Percentiles rank a stretch among this genome's conserved stretches.
These are phyloP conservation scores for Epithele typhae DNA, from an alignment of 768 basidiomycete genomes.

Conservation along the genomic window DNA sequence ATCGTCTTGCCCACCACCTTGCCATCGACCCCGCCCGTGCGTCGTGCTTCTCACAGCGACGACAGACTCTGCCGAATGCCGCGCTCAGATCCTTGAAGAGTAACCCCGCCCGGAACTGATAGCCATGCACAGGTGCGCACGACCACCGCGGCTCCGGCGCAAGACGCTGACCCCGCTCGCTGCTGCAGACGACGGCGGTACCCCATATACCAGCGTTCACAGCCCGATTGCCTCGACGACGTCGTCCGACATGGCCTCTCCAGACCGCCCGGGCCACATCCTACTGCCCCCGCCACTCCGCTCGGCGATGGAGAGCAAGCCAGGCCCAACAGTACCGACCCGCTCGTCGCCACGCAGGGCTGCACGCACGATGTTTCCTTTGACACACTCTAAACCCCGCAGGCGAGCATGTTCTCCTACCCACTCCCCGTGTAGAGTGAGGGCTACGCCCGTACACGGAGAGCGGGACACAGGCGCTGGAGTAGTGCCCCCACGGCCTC, in stretches of 20 bases:
- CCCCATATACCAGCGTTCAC: too few species aligned
- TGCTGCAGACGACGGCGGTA: too few species aligned
- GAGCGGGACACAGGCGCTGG: slow-evolving; percentile 81
- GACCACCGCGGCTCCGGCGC: too few species aligned
- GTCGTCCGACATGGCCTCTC: slow-evolving; percentile 11
- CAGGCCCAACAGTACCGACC: background rate
- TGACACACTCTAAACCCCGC: slow-evolving; percentile 82
- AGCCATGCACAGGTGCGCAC: too few species aligned
- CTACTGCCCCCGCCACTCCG: slow-evolving; percentile 34
- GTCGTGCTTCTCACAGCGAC: too few species aligned
- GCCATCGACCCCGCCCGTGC: too few species aligned
- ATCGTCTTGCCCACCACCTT: too few species aligned
- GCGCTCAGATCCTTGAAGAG: too few species aligned
- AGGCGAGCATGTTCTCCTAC: slow-evolving; percentile 82
- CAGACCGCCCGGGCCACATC: slow-evolving; percentile 19
- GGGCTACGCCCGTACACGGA: slow-evolving; percentile 71
- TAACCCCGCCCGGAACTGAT: too few species aligned
- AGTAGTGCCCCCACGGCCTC: slow-evolving; percentile 87
- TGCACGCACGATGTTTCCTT: slow-evolving; percentile 74
- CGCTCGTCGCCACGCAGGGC: slow-evolving; percentile 25
- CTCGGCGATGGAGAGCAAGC: slow-evolving; percentile 48
- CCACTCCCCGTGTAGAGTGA: slow-evolving; percentile 82
- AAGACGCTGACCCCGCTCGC: too few species aligned
- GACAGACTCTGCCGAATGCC: too few species aligned
- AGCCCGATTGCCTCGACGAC: too few species aligned